phyloP scores from a whole-genome alignment of 2,329 filamentous ascomycete species.

The Didymella keratinophila region DNA sequence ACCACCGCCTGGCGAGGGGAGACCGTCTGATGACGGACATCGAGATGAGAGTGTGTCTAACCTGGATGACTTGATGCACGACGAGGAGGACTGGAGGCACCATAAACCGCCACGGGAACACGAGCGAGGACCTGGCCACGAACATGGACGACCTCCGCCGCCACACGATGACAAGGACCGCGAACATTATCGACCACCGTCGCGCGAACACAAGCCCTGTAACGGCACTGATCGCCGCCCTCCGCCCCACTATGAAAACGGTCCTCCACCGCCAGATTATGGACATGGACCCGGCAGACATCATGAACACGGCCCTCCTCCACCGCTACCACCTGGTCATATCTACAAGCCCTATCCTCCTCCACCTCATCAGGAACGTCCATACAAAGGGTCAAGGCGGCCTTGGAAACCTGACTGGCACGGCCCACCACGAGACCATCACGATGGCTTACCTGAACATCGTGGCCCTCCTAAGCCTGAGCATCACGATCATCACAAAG shows the following conservation, averaged over 20 bases:
- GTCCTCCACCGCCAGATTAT: slow-evolving; percentile 1
- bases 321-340: slow-evolving; percentile 17
- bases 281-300: background rate
- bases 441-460: background rate
- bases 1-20: slow-evolving; percentile 12
- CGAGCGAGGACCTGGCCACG: background rate
- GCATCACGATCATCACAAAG: slow-evolving; percentile 1
- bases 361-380: slow-evolving; percentile 16
- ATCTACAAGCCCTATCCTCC: slow-evolving; percentile 18
- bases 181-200: background rate
- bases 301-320: slow-evolving; percentile 14
- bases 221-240: slow-evolving; percentile 1
- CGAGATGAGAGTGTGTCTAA: background rate
- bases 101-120: background rate
- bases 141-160: slow-evolving; percentile 3
- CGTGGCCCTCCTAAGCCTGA: background rate
- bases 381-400: background rate
- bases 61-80: background rate
- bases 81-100: background rate
- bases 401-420: background rate
- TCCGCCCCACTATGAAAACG: background rate
- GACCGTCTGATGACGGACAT: background rate
- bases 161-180: background rate
- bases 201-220: background rate
- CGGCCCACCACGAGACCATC: background rate